Evolutionary conservation across 78 protist species (phyloP).

Genomic region (Bigelowiella natans): DNA sequence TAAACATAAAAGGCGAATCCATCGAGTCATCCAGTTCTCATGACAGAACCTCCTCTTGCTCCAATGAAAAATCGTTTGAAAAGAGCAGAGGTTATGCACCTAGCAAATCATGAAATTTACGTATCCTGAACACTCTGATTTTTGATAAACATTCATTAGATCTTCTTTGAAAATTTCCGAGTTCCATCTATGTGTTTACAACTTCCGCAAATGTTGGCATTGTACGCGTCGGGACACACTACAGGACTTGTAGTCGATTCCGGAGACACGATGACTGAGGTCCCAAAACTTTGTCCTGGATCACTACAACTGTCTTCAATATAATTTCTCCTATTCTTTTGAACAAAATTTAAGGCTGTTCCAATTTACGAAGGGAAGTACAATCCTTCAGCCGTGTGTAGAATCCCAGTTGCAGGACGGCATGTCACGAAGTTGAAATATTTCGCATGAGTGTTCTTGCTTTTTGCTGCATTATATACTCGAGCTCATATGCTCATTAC

Average conservation of each 20-base stretch:
- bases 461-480: too few relatives aligned
- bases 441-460: too few relatives aligned
- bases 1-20: too few relatives aligned
- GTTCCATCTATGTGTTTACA: neutral
- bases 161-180: neutral
- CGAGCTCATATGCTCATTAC: neutral
- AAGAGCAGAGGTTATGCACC: neutral
- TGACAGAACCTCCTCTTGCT: neutral
- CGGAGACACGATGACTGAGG: neutral
- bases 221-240: neutral
- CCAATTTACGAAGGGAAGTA: neutral
- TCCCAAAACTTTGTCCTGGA: neutral
- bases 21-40: neutral
- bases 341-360: neutral
- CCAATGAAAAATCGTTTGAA: neutral
- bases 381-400: neutral
- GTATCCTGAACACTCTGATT: neutral
- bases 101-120: neutral
- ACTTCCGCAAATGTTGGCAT: neutral
- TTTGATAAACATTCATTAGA: neutral
- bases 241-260: neutral
- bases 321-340: too few relatives aligned
- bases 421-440: neutral
- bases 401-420: neutral
- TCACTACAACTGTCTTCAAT: neutral